phyloP scores from a whole-genome alignment of 305 asterid genomes.

The Solanum hybrid region DNA sequence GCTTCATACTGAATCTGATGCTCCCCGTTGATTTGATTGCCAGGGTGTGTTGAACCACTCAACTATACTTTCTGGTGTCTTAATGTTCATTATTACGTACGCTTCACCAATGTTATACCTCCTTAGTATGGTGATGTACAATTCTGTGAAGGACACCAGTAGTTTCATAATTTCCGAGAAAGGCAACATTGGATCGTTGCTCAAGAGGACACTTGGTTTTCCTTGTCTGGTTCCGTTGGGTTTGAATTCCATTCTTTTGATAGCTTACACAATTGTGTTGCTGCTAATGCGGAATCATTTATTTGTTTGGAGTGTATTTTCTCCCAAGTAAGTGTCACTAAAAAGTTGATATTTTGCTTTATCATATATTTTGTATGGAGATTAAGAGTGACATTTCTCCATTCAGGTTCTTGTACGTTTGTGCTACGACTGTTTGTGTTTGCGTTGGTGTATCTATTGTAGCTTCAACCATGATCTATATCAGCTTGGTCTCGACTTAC shows the following conservation, averaged over 20 bases:
- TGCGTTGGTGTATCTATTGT: slow-evolving; percentile 45
- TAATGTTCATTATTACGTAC: slow-evolving; percentile 83
- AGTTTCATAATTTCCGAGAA: slow-evolving; percentile 7
- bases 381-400: background rate
- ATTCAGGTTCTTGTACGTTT: slow-evolving; percentile 69
- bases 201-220: slow-evolving; percentile 43
- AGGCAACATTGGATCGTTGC: slow-evolving; percentile 30
- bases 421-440: slow-evolving; percentile 69
- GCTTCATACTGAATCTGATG: slow-evolving; percentile 11
- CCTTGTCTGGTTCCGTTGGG: slow-evolving; percentile 70
- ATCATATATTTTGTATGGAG: background rate
- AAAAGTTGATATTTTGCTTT: background rate
- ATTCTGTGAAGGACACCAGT: slow-evolving; percentile 27
- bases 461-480: slow-evolving; percentile 38
- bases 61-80: slow-evolving; percentile 61
- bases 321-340: slow-evolving; percentile 69
- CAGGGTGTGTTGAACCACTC: slow-evolving; percentile 94
- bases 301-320: slow-evolving; percentile 90
- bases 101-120: slow-evolving; percentile 74
- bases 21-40: slow-evolving; percentile 5
- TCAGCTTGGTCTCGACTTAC: slow-evolving; percentile 20
- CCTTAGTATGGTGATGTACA: slow-evolving; percentile 52
- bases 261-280: slow-evolving; percentile 58
- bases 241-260: slow-evolving; percentile 56
- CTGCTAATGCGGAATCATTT: slow-evolving; percentile 83